Conservation (phyloP, 192 early-diverging fungal genomes). For the Coemansia sp. region DNA sequence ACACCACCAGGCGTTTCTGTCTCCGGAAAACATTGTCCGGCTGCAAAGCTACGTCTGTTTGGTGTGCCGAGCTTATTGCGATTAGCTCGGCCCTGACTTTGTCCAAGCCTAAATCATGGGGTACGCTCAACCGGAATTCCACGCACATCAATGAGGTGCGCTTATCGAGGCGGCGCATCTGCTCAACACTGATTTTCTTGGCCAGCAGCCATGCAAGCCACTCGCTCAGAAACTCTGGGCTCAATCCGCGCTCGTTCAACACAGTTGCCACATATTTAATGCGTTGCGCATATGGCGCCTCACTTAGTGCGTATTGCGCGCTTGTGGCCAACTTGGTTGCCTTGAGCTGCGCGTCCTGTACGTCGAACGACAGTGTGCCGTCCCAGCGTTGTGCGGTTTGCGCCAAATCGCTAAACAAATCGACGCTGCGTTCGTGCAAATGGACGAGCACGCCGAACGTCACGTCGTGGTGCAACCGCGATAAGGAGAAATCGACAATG, state of each 20-base stretch:
- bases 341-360: constrained; percentile 62
- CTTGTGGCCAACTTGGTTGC: constrained; percentile 57
- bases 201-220: constrained; percentile 77
- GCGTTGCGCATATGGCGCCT: constrained; percentile 84
- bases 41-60: constrained; percentile 85
- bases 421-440: constrained; percentile 69
- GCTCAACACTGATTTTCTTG: constrained; percentile 82
- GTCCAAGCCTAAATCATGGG: constrained; percentile 63
- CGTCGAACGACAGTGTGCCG: constrained; percentile 79
- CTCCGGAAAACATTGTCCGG: constrained; percentile 81
- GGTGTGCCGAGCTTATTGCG: constrained; percentile 65
- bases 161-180: constrained; percentile 76
- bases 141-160: constrained; percentile 68
- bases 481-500: constrained; percentile 85
- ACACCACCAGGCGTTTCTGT: constrained; percentile 92
- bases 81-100: constrained; percentile 70
- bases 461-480: constrained; percentile 89
- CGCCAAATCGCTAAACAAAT: constrained; percentile 75
- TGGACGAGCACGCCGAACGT: constrained; percentile 87
- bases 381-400: constrained; percentile 81
- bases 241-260: constrained; percentile 78
- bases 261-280: constrained; percentile 85
- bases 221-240: constrained; percentile 71
- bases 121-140: constrained; percentile 84
- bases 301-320: constrained; percentile 56